Conservation (phyloP, 495 filamentous ascomycete genomes). For the Articulospora tetracladia region DNA sequence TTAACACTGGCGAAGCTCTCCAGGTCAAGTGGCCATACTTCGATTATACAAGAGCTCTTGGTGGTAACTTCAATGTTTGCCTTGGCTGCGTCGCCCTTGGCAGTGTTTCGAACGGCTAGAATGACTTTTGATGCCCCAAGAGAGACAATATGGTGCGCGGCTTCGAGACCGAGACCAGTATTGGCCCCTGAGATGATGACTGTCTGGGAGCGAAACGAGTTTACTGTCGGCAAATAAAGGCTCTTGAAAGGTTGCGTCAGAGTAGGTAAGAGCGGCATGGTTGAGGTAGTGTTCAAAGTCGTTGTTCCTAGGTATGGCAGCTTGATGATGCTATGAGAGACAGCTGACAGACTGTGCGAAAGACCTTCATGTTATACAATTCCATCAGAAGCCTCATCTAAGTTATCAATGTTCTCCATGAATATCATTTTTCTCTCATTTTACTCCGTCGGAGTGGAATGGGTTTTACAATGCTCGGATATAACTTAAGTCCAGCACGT, state of each 20-base stretch:
- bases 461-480: too few species aligned
- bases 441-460: too few species aligned
- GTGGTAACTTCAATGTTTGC: background rate
- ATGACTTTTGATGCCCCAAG: background rate
- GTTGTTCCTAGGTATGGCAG: too few species aligned
- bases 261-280: background rate
- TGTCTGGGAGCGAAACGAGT: background rate
- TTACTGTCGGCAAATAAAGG: background rate
- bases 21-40: background rate
- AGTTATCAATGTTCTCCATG: too few species aligned
- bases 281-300: too few species aligned
- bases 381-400: too few species aligned
- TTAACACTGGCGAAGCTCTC: background rate
- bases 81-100: background rate
- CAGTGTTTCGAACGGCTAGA: background rate
- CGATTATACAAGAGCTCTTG: background rate
- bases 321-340: too few species aligned
- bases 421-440: too few species aligned
- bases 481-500: too few species aligned
- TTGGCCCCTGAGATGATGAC: background rate
- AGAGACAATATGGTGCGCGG: background rate
- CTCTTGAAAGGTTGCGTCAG: background rate
- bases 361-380: too few species aligned
- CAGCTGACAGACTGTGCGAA: too few species aligned
- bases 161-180: background rate